A percentile compares a stretch with the other conserved stretches of the same genome.
Evolutionary conservation across 1,284 basidiomycete genomes (phyloP).

Genomic region (Tilletia caries): DNA sequence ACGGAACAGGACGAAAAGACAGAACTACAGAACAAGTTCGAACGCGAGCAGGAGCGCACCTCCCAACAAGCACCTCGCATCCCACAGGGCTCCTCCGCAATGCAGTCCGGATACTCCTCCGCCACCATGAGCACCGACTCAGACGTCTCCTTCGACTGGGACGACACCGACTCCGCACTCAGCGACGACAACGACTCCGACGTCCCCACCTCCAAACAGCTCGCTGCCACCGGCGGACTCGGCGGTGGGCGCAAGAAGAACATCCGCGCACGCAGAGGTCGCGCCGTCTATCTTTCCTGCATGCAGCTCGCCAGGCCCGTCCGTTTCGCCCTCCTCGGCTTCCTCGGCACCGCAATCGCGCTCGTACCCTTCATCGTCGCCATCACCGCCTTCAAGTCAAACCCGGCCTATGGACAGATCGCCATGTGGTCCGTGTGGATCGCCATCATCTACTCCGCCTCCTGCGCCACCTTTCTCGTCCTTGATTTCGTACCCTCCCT

Average conservation of each 20-base stretch:
- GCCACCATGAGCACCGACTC: conserved; percentile 24
- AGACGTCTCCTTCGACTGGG: conserved; percentile 51
- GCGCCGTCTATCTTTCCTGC: conserved; percentile 39
- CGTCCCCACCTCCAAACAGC: conserved; percentile 11
- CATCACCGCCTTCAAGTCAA: conserved; percentile 25
- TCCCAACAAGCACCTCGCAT: neutral
- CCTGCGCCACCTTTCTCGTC: conserved; percentile 43
- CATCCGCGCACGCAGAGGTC: conserved; percentile 36
- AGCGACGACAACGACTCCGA: conserved; percentile 26
- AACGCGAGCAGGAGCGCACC: neutral
- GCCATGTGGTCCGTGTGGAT: conserved; percentile 49
- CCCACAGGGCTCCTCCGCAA: neutral
- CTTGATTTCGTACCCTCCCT: conserved; percentile 40
- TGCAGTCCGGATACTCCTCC: conserved; percentile 12
- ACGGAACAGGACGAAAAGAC: neutral
- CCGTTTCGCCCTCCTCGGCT: conserved; percentile 36
- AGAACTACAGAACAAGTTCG: neutral
- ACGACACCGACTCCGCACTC: conserved; percentile 33
- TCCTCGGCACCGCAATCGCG: conserved; percentile 42
- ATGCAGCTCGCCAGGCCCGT: conserved; percentile 44
- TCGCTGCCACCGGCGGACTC: conserved; percentile 3
- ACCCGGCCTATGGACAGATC: conserved; percentile 30
- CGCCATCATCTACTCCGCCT: conserved; percentile 47
- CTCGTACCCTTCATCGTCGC: conserved; percentile 48
- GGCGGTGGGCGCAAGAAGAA: conserved; percentile 21